phyloP scores from a whole-genome alignment of 2,329 filamentous ascomycete species.

The Aureobasidium zeae region DNA sequence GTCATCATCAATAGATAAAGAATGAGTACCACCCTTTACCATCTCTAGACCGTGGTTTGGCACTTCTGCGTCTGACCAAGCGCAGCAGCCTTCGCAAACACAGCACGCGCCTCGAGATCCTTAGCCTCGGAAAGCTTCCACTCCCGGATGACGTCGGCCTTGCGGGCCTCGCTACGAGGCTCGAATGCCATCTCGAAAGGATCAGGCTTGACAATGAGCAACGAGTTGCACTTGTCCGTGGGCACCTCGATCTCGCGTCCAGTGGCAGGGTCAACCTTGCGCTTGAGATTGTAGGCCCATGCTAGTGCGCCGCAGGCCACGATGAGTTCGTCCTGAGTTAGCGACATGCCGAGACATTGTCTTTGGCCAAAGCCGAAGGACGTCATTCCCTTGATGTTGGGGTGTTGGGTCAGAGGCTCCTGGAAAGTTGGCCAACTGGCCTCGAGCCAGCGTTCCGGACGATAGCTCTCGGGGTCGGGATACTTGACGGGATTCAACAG shows the following conservation, averaged over 20 bases:
- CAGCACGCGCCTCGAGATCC: constrained; percentile 29
- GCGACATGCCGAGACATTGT: constrained; percentile 52
- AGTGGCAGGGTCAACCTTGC: constrained; percentile 38
- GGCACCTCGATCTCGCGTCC: constrained; percentile 35
- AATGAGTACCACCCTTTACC: too few species aligned
- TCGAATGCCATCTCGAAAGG: constrained; percentile 47
- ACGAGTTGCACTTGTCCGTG: constrained; percentile 43
- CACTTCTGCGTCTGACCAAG: constrained; percentile 10
- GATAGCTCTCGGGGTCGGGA: constrained; percentile 54
- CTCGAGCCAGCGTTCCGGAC: constrained; percentile 55
- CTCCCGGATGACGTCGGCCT: constrained; percentile 30
- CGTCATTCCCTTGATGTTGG: constrained; percentile 55
- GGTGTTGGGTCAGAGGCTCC: constrained; percentile 53
- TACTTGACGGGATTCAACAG: constrained; percentile 51
- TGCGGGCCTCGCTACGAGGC: constrained; percentile 37
- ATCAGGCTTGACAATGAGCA: constrained; percentile 51
- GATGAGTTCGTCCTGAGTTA: constrained; percentile 53
- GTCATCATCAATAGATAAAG: too few species aligned
- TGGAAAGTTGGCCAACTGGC: constrained; percentile 56
- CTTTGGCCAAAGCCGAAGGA: constrained; percentile 57
- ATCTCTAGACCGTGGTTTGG: neutral
- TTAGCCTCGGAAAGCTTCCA: constrained; percentile 33
- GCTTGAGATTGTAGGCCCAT: constrained; percentile 40
- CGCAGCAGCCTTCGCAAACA: constrained; percentile 23
- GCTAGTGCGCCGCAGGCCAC: constrained; percentile 43